Conservation (phyloP, 352 stramenopile genomes). For the Pythium brachiatum region DNA sequence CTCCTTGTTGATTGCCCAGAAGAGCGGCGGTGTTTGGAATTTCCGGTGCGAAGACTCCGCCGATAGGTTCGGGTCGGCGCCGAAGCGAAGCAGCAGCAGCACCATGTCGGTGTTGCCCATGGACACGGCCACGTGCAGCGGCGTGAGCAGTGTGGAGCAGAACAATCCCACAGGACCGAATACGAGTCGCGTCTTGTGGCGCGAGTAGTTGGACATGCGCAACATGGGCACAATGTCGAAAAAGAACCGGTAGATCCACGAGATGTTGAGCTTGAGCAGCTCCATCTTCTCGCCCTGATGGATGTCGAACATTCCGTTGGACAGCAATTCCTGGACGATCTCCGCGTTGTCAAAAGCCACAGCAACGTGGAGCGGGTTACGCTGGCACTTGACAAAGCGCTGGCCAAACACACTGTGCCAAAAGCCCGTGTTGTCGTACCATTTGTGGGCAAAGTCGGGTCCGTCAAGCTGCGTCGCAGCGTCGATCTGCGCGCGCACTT, state of each 20-base stretch:
- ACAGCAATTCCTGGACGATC: slow-evolving; percentile 61
- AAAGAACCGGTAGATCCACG: slow-evolving; percentile 64
- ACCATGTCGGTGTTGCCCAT: slow-evolving; percentile 70
- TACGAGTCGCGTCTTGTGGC: slow-evolving; percentile 34
- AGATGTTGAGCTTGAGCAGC: slow-evolving; percentile 57
- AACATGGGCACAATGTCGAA: slow-evolving; percentile 64
- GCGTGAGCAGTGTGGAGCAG: slow-evolving; percentile 62
- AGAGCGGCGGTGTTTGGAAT: slow-evolving; percentile 62
- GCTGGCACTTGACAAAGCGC: slow-evolving; percentile 41
- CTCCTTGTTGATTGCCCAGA: slow-evolving; percentile 70
- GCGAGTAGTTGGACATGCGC: slow-evolving; percentile 41
- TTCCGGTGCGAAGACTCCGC: slow-evolving; percentile 54
- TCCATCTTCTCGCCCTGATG: slow-evolving; percentile 76
- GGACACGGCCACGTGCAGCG: slow-evolving; percentile 70
- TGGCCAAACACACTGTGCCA: slow-evolving; percentile 19
- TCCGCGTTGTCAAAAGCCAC: slow-evolving; percentile 69
- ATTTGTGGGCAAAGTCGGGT: slow-evolving; percentile 56
- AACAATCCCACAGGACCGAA: slow-evolving; percentile 63
- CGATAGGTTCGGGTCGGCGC: slow-evolving; percentile 53
- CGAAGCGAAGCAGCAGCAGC: slow-evolving; percentile 53
- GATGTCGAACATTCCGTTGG: slow-evolving; percentile 61
- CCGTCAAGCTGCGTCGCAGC: slow-evolving; percentile 56
- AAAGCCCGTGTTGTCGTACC: slow-evolving; percentile 45
- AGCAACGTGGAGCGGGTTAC: slow-evolving; percentile 75
- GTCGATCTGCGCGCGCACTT: slow-evolving; percentile 43